phyloP scores from a whole-genome alignment of 495 filamentous ascomycete genomes.

The Trichoderma parareesei region DNA sequence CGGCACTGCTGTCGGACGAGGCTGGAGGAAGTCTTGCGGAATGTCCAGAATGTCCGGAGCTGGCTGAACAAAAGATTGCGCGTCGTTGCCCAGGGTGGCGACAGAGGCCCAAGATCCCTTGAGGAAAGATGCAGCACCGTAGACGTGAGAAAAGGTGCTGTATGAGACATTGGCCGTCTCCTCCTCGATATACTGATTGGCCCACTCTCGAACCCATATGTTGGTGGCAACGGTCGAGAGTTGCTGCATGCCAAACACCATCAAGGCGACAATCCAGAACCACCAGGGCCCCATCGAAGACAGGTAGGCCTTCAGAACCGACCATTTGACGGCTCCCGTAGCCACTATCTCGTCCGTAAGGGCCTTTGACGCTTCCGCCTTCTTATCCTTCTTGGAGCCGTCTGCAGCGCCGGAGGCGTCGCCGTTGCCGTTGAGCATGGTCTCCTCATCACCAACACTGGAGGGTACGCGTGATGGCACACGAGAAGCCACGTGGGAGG shows the following conservation, averaged over 20 bases:
- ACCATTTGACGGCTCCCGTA: constrained; percentile 75
- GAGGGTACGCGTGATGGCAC: constrained; percentile 71
- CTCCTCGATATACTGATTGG: constrained; percentile 44
- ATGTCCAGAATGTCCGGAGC: background rate
- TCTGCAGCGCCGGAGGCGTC: constrained; percentile 24
- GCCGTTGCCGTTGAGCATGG: constrained; percentile 35
- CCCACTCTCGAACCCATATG: constrained; percentile 91
- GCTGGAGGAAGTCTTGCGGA: background rate
- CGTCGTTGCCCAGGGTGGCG: constrained; percentile 25
- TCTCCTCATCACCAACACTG: constrained; percentile 47
- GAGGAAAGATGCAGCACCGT: constrained; percentile 17
- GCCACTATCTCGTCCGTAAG: constrained; percentile 66
- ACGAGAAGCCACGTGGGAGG: constrained; percentile 55
- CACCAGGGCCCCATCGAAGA: constrained; percentile 86
- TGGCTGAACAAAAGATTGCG: constrained; percentile 10
- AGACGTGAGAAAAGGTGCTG: background rate
- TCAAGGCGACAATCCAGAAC: constrained; percentile 73
- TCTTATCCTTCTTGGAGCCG: constrained; percentile 29
- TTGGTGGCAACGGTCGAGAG: constrained; percentile 75
- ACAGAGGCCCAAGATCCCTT: constrained; percentile 30
- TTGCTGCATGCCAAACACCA: constrained; percentile 74
- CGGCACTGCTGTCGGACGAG: constrained; percentile 19
- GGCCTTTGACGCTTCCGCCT: constrained; percentile 38
- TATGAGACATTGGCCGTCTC: constrained; percentile 17
- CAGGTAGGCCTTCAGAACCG: constrained; percentile 77